Evolutionary conservation across 164 flowering plant genomes (phyloP).

Genomic region (Buxus sempervirens): DNA sequence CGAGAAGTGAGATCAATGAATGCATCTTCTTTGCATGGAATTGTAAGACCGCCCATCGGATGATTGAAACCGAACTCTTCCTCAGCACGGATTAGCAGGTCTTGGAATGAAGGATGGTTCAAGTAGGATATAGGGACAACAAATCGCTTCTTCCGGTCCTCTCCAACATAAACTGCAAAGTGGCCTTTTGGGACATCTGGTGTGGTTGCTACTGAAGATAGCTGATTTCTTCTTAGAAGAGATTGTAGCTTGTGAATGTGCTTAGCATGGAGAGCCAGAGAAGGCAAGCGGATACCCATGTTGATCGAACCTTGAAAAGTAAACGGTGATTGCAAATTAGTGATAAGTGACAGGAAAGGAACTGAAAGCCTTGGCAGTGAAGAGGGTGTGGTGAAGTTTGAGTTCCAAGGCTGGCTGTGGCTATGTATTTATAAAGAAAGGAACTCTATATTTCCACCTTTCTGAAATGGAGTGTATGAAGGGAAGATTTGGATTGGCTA

Average conservation of each 20-base stretch:
- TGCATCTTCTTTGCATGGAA: slow-evolving; percentile 25
- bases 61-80: slow-evolving; percentile 39
- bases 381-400: slow-evolving; percentile 3
- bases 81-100: slow-evolving; percentile 20
- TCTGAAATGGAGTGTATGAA: too few species aligned
- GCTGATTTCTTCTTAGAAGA: not conserved
- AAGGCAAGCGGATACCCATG: slow-evolving; percentile 24
- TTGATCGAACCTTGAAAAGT: not conserved
- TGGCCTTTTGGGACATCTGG: slow-evolving; percentile 34
- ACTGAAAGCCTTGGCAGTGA: not conserved
- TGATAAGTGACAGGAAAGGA: not conserved
- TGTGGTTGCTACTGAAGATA: not conserved
- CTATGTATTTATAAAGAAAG: not conserved
- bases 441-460: too few species aligned
- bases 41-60: slow-evolving; percentile 34
- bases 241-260: slow-evolving; percentile 14
- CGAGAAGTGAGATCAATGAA: slow-evolving; percentile 18
- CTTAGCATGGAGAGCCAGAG: slow-evolving; percentile 12
- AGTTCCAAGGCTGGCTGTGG: not conserved
- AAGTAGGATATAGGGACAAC: slow-evolving; percentile 34
- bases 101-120: slow-evolving; percentile 32
- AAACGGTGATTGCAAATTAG: not conserved
- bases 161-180: slow-evolving; percentile 36
- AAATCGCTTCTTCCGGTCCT: slow-evolving; percentile 21
- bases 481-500: too few species aligned